phyloP scores from a whole-genome alignment of 768 basidiomycete species.

The Polyporus arcularius region DNA sequence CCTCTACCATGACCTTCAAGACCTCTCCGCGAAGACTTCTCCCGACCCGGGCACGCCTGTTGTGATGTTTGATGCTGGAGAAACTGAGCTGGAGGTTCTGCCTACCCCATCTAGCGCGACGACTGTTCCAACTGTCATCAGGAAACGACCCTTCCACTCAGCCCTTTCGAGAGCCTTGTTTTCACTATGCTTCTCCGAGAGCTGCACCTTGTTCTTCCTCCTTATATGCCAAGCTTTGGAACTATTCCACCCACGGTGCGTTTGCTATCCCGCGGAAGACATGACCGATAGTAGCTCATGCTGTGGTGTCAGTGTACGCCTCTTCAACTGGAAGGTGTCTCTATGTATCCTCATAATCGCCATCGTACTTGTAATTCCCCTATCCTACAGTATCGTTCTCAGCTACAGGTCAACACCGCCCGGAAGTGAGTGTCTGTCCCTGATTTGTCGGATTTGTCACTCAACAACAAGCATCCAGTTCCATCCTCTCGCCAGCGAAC shows the following conservation, averaged over 20 bases:
- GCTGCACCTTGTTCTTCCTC: constrained; percentile 69
- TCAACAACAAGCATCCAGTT: constrained; percentile 3
- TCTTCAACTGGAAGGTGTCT: constrained; percentile 70
- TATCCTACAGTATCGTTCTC: constrained; percentile 61
- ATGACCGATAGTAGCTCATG: not conserved
- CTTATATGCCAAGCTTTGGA: constrained; percentile 70
- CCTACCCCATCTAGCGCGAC: constrained; percentile 35
- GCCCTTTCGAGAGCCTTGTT: constrained; percentile 60
- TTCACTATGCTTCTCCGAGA: constrained; percentile 72
- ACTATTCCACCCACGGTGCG: constrained; percentile 56
- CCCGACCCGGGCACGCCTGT: constrained; percentile 8
- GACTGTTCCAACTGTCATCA: not conserved
- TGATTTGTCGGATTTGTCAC: not conserved
- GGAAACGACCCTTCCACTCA: constrained; percentile 48
- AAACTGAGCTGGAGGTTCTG: constrained; percentile 41
- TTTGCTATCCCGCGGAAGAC: constrained; percentile 4
- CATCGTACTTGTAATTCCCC: constrained; percentile 68
- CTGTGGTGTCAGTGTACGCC: constrained; percentile 49
- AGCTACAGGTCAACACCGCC: constrained; percentile 31
- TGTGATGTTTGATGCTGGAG: constrained; percentile 22
- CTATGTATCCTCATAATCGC: constrained; percentile 58
- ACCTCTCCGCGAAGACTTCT: constrained; percentile 37
- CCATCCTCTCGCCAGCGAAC: constrained; percentile 31
- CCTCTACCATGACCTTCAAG: constrained; percentile 61
- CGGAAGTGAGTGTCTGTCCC: constrained; percentile 10